Conservation (phyloP, 306 rosid species). For the Acacia acuminata region DNA sequence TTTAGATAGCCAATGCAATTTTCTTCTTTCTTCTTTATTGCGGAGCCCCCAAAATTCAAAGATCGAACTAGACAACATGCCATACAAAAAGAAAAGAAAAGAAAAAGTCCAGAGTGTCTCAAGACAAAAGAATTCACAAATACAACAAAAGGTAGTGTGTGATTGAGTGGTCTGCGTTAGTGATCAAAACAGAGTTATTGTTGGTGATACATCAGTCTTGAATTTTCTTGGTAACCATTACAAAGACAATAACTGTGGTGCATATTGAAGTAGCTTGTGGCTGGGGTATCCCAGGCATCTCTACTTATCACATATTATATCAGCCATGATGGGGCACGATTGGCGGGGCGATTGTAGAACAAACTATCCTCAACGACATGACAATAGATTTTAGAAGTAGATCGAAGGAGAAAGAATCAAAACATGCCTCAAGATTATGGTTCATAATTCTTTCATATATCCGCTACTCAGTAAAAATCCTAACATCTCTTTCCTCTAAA, state of each 20-base stretch:
- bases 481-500: background rate
- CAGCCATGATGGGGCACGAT: background rate
- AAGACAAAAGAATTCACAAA: background rate
- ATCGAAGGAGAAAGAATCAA: conserved; percentile 12
- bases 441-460: background rate
- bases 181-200: background rate
- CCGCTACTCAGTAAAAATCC: background rate
- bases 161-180: conserved; percentile 5
- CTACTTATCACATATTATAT: background rate
- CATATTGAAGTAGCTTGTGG: conserved; percentile 5
- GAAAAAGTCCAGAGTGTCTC: conserved; percentile 2
- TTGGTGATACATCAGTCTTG: background rate
- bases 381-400: conserved; percentile 3
- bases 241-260: background rate
- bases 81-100: background rate
- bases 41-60: background rate
- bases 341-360: background rate
- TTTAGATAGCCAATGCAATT: conserved; percentile 16
- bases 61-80: conserved; percentile 27
- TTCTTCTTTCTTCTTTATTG: background rate
- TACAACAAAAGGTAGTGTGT: background rate
- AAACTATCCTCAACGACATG: background rate
- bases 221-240: background rate
- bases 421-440: background rate
- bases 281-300: background rate